Base-by-base conservation (phyloP, 768 basidiomycete species). In the Serendipita sp. region DNA sequence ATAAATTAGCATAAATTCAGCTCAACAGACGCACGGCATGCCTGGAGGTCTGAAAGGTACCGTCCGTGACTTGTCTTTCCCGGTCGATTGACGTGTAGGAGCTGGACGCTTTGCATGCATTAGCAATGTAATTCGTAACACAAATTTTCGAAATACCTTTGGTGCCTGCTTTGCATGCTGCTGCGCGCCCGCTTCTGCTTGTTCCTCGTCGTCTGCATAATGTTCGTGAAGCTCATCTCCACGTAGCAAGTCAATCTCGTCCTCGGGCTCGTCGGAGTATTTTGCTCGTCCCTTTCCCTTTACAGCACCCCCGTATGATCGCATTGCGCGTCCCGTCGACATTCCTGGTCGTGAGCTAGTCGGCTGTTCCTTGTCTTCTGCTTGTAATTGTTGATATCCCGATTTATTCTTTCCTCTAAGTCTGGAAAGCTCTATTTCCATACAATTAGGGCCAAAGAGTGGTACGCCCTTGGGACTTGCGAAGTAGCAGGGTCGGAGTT, bases 31-130 rank as follows among this genome's bases (percentile, higher is more conserved):
- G 63, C 53, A 43, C 37, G 15, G 66, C 75, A 16, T 66, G 84
- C 88, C 85, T 76, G 81, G 77, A 3, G 88, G 87, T 67, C 81
- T 77, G 70, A 92, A 90, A 3, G 88, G 85, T 66, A 92, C 79
- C 6, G 83, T 86, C 67, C 90, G 77, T 3, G 90, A 88, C 68
- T 81, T 83, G 72, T 89, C 88, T 68, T 86, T 85, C 13, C 65
- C 69, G 65, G 16, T 53, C 52, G 16, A 63, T 23, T 6, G 53
- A 52, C 18, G 44, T 34, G 11, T 31, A 27, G 11, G 64, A 5
- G 29, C 29, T 15, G n/a, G 62, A n/a, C 43, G 62, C 63, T 62
- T 44, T 13, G 58, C 36, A 23, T 45, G 27, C 37, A 55, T 43
- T 44, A 62, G 10, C 34, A 29, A 15, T 44, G n/a, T n/a, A 16